Base-by-base conservation (phyloP, 2,329 filamentous ascomycete species). In the Achaetomium macrosporum region DNA sequence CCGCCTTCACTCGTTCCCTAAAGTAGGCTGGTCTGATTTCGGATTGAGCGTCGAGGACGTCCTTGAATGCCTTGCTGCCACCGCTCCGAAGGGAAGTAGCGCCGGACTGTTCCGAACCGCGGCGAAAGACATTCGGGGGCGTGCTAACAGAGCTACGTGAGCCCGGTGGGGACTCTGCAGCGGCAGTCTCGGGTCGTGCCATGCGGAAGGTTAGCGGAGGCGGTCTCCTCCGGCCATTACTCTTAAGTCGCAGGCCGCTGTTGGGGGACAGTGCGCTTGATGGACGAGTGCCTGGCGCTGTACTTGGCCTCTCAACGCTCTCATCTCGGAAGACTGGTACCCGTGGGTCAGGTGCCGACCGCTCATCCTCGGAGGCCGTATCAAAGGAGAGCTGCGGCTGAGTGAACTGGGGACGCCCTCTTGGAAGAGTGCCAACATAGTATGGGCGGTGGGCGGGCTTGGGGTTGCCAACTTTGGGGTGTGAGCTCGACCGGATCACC, bases 11-110 rank as follows among this genome's bases (percentile, higher is more conserved):
- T 15, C 78, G 71, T 10, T 69, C 68, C 44, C 68, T 67, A 57
- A 82, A 81, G 54, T 79, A 71, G 2, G 71, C 67, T 0, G 74
- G 72, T 29, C 65, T 73, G 37, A 83, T 69, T 25, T 71, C 75
- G 0, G 77, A 77, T 54, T 80, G 76, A 0, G 80, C 81, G 57
- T 84, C 81, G 2, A 84, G 69, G 1, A 84, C 64, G 57, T 84
- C 79, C 43, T 83, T 72, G 51, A 73, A 70, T 4, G 66, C 62
- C 42, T 54, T 65, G 15, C 61, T 19, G 56, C 54, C 13, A 33
- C 63, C 61, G 54, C 68, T 70, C 30, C 65, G 63, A 17, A 69
- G 56, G 0, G 70, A 73, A 33, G 62, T 60, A 36, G 63, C 63
- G 2, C 68, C 65, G 5, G 59, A 53, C 31, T 65, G 67, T 13